Base-by-base conservation (phyloP, 2,329 filamentous ascomycete species). In the Exophiala calicioides region DNA sequence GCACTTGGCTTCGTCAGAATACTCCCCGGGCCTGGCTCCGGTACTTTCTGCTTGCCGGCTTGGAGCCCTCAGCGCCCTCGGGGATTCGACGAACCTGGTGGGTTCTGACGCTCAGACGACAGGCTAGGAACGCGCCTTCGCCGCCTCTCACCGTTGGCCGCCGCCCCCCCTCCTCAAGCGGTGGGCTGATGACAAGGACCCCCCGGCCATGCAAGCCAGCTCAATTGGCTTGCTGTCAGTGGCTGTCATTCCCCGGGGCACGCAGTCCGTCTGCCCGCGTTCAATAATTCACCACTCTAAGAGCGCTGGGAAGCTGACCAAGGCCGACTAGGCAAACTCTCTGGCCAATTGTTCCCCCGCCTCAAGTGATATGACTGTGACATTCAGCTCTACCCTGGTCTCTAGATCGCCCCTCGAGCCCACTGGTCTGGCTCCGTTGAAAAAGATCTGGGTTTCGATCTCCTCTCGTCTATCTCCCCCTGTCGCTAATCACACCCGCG, bases 391-490 rank as follows among this genome's bases (percentile, higher is more conserved):
- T 20, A 31, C 16, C 40, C 40, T 46, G 35, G 30, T 30, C 34
- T 39, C 26, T n/a, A 18, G 48, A 52, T 52, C 44, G 48, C 46
- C 37, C n/a, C 49, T 27, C 36, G 43, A 44, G 29, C 39, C 44
- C 44, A 20, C 34, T 19, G 32, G 15, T 41, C 36, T 48, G 44
- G 41, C 47, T 31, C 23, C 35, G 23, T 8, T 21, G 31, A 31
- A 27, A 40, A 47, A 52, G 49, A 52, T 52, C 49, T 52, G 49
- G 49, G 36, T 41, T 29, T 33, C 32, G 39, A 48, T 52, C 50
- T 52, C n/a, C n/a, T n/a, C 49, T 53, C 50, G 50, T 53, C 50
- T 41, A 53, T 53, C 45, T 10, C 40, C 44, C 45, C 41, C 37
- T 35, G 40, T 48, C 31, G 41, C 21, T 46, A 37, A 39, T 31